Base-by-base conservation (phyloP, 2,329 filamentous ascomycete species). In the Penicillium decumbens region DNA sequence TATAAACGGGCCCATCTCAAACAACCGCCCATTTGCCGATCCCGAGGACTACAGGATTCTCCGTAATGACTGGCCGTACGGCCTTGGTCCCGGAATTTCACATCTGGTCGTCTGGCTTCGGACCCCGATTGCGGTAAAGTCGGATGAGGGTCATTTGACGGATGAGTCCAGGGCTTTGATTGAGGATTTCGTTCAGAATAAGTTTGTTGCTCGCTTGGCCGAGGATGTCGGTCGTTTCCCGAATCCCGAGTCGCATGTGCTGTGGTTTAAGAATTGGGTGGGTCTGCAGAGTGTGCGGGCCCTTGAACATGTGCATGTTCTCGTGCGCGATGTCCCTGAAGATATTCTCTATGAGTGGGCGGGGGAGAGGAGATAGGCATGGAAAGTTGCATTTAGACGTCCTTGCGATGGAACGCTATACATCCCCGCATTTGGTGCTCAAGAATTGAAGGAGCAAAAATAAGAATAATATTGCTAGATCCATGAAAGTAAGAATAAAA, bases 231-330 rank as follows among this genome's bases (percentile, higher is more conserved):
- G 61, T 33, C 49, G 61, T 32, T 64, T 60, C 41, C 27, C 56
- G 4, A 58, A 66, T 37, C 71, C 67, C 40, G 54, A 60, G 20
- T 73, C 74, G 18, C 75, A 75, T 56, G 76, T 84, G 23, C 62
- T 81, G 49, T 85, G 82, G 82, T 85, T 84, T 61, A 84, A 83
- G 73, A 85, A 84, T 58, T 82, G 80, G 73, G 77, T 76, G 7
- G 75, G 74, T 32, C 59, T 84, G 65, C 81, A 84, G 66, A 83
- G 80, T 57, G 80, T 85, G 40, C 69, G 80, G 46, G 76, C 77
- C 0, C 64, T 82, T 28, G 79, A 82, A 57, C 79, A 82, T 70
- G 70, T 82, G 6, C 79, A 82, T 69, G 71, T 82, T 15, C 63
- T 82, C 18, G 65, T 81, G 1, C 69, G 68, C 44, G 73, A 75